These are phyloP conservation scores for Boletus rufocinnamomeus DNA, from an alignment of 768 basidiomycete species.

Conservation along the genomic window DNA sequence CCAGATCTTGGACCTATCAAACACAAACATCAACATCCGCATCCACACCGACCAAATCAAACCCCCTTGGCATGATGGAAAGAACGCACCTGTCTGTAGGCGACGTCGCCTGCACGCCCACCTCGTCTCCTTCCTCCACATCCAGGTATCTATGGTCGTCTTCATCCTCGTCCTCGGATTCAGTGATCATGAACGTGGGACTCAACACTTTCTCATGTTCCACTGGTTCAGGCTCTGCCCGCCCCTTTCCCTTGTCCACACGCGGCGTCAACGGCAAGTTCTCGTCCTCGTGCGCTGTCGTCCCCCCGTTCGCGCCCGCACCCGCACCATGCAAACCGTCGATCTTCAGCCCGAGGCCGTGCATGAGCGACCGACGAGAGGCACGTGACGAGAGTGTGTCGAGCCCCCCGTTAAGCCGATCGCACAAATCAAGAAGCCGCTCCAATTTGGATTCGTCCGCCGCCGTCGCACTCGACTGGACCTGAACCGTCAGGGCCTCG, in stretches of 20 bases:
- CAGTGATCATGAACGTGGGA: slow-evolving; percentile 57
- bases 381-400: slow-evolving; percentile 45
- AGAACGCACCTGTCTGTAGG: slow-evolving; percentile 50
- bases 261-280: slow-evolving; percentile 56
- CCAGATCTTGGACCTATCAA: slow-evolving; percentile 67
- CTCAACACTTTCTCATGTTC: slow-evolving; percentile 70
- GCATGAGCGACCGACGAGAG: slow-evolving; percentile 43
- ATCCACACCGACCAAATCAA: neutral
- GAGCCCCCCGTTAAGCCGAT: slow-evolving; percentile 61
- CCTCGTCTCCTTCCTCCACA: slow-evolving; percentile 40
- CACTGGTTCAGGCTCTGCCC: slow-evolving; percentile 68
- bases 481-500: slow-evolving; percentile 50
- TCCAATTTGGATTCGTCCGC: slow-evolving; percentile 62
- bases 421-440: slow-evolving; percentile 71
- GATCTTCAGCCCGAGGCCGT: slow-evolving; percentile 47
- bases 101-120: slow-evolving; percentile 30
- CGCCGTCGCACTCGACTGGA: slow-evolving; percentile 45
- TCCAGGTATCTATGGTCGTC: slow-evolving; percentile 37
- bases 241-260: slow-evolving; percentile 78
- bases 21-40: neutral
- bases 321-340: slow-evolving; percentile 31
- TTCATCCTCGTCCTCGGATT: slow-evolving; percentile 56
- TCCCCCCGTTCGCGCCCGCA: slow-evolving; percentile 1
- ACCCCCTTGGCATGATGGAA: neutral
- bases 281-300: slow-evolving; percentile 22